Conservation (phyloP, 2,329 filamentous ascomycete genomes). For the Calonectria montana region DNA sequence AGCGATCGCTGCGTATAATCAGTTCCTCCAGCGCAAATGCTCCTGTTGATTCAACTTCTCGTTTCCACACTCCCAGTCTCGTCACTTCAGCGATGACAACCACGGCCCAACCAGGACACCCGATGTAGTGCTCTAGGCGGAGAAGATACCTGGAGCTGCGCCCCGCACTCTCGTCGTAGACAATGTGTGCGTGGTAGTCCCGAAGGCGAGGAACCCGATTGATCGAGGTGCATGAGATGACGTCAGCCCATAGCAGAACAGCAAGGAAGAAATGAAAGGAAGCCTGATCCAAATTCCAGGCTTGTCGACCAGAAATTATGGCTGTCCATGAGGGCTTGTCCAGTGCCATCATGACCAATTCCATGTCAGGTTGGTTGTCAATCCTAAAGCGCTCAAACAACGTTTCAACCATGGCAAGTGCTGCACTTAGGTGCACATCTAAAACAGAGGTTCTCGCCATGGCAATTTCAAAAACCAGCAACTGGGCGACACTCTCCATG, state of each 20-base stretch:
- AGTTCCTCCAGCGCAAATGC: not conserved
- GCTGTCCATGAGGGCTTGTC: not conserved
- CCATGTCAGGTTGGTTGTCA: not conserved
- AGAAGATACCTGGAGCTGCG: not conserved
- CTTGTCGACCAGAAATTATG: constrained; percentile 16
- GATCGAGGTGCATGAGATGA: constrained; percentile 18
- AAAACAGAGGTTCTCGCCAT: constrained; percentile 9
- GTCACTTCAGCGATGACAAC: not conserved
- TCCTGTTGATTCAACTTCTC: not conserved
- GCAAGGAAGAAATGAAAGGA: constrained; percentile 50
- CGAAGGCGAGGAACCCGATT: not conserved
- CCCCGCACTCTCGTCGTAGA: not conserved
- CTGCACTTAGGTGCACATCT: constrained; percentile 4
- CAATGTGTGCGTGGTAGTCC: not conserved
- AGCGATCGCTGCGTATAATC: not conserved
- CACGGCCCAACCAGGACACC: constrained; percentile 20
- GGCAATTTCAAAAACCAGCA: constrained; percentile 15
- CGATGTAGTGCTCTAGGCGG: not conserved
- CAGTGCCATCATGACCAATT: not conserved
- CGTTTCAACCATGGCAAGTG: not conserved
- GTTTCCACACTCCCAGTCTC: not conserved
- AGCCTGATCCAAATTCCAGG: constrained; percentile 48
- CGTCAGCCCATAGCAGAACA: constrained; percentile 44
- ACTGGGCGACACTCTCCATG: not conserved
- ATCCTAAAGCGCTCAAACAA: constrained; percentile 3